Conservation (phyloP, 768 basidiomycete genomes). For the Rubroboletus satanas region DNA sequence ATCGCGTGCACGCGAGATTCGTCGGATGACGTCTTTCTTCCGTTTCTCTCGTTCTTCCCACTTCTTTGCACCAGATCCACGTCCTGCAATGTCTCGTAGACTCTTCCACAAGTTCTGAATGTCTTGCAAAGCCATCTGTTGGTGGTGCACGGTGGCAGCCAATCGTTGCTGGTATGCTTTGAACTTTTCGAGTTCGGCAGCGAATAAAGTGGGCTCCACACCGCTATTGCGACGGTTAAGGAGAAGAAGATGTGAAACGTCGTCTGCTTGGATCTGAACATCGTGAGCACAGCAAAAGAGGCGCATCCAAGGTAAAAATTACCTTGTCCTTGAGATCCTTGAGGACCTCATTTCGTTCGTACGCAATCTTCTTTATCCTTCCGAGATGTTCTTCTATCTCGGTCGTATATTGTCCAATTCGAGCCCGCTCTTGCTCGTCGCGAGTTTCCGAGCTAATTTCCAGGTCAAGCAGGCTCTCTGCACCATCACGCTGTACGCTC, state of each 20-base stretch:
- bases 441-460: conserved; percentile 60
- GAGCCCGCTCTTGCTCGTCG: conserved; percentile 63
- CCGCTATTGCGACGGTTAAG: conserved; percentile 82
- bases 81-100: conserved; percentile 68
- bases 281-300: not conserved
- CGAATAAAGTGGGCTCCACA: conserved; percentile 85
- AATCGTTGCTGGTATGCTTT: conserved; percentile 84
- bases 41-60: conserved; percentile 81
- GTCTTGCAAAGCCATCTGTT: conserved; percentile 71
- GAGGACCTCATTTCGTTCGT: conserved; percentile 80
- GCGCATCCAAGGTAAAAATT: not conserved
- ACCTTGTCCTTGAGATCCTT: conserved; percentile 98
- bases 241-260: conserved; percentile 91
- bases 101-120: conserved; percentile 68
- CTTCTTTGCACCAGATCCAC: conserved; percentile 70
- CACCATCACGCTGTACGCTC: conserved; percentile 38
- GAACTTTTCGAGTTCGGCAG: conserved; percentile 94
- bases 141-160: conserved; percentile 70
- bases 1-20: conserved; percentile 75
- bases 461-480: conserved; percentile 63
- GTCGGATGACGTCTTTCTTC: conserved; percentile 68
- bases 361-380: conserved; percentile 74
- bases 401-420: conserved; percentile 60
- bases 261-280: conserved; percentile 87
- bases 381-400: conserved; percentile 79